These are phyloP conservation scores for Phytophthora aleatoria DNA, from an alignment of 352 stramenopile genomes.

Conservation along the genomic window DNA sequence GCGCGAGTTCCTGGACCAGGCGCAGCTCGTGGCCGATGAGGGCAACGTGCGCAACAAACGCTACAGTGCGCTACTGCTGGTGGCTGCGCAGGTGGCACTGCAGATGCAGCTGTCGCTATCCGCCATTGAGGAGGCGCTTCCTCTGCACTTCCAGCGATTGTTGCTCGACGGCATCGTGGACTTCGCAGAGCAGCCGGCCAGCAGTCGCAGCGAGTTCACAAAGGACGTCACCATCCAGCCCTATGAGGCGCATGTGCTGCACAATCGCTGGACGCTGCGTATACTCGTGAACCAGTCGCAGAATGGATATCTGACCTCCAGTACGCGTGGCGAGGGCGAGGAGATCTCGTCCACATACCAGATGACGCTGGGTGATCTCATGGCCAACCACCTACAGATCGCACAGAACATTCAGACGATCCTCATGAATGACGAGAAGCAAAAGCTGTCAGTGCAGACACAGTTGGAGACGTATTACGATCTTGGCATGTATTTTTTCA, in stretches of 20 bases:
- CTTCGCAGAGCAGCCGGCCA: constrained; percentile 54
- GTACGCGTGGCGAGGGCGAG: constrained; percentile 65
- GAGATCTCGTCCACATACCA: constrained; percentile 70
- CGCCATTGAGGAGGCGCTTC: constrained; percentile 61
- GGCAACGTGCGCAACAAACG: constrained; percentile 77
- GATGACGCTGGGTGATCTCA: constrained; percentile 69
- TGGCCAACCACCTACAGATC: constrained; percentile 59
- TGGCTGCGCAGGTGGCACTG: constrained; percentile 77
- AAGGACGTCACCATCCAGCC: constrained; percentile 41
- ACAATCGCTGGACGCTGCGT: constrained; percentile 81
- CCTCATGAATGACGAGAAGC: constrained; percentile 52
- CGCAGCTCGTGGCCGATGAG: constrained; percentile 80
- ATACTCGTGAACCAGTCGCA: constrained; percentile 71
- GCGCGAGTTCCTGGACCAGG: constrained; percentile 85
- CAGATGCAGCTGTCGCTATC: constrained; percentile 71
- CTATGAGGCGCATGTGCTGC: constrained; percentile 62
- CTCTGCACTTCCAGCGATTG: constrained; percentile 80
- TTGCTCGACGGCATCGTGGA: constrained; percentile 84
- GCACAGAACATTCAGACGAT: constrained; percentile 64
- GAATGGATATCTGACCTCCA: constrained; percentile 74
- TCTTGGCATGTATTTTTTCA: constrained; percentile 78
- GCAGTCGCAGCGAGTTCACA: constrained; percentile 37
- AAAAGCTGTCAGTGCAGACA: constrained; percentile 42
- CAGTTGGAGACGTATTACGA: constrained; percentile 74
- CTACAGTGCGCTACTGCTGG: constrained; percentile 68